Percentiles rank a stretch among this genome's conserved stretches.
Conservation (phyloP, 495 filamentous ascomycete genomes). For the Entonaema liquescens region DNA sequence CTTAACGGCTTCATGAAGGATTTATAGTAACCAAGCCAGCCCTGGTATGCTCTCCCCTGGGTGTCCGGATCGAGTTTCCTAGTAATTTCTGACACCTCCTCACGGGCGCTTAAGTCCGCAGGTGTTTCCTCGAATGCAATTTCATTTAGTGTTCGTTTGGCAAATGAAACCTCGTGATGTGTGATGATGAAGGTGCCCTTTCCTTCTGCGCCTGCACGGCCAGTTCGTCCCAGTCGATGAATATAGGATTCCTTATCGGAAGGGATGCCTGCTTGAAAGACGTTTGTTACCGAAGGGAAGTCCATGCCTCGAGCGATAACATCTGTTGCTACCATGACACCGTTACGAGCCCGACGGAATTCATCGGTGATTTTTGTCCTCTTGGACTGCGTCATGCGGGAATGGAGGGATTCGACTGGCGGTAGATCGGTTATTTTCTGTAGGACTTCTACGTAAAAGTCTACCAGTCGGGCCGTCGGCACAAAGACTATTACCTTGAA, state of each 20-base stretch:
- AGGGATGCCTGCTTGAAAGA: conserved; percentile 74
- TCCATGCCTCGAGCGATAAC: conserved; percentile 81
- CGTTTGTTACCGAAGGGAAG: conserved; percentile 75
- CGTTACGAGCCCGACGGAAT: conserved; percentile 64
- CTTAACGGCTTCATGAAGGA: conserved; percentile 53
- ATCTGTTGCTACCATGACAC: conserved; percentile 72
- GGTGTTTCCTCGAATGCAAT: conserved; percentile 45
- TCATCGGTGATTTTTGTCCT: conserved; percentile 66
- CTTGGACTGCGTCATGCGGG: conserved; percentile 64
- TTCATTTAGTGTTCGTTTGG: conserved; percentile 50
- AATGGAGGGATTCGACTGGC: conserved; percentile 66
- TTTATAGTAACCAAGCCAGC: conserved; percentile 63
- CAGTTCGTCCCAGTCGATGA: conserved; percentile 78
- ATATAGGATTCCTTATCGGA: conserved; percentile 72
- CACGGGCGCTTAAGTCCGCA: conserved; percentile 44
- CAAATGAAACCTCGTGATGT: conserved; percentile 67
- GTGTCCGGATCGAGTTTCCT: conserved; percentile 22
- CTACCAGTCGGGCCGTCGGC: conserved; percentile 69
- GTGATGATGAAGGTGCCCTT: conserved; percentile 71
- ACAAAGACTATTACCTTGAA: conserved; percentile 77
- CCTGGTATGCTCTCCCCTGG: conserved; percentile 48
- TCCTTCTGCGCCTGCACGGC: conserved; percentile 73
- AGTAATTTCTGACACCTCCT: conserved; percentile 37
- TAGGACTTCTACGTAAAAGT: conserved; percentile 58
- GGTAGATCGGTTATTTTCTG: conserved; percentile 54